Conservation (phyloP, 495 filamentous ascomycete genomes). For the Gamarada debralockiae region DNA sequence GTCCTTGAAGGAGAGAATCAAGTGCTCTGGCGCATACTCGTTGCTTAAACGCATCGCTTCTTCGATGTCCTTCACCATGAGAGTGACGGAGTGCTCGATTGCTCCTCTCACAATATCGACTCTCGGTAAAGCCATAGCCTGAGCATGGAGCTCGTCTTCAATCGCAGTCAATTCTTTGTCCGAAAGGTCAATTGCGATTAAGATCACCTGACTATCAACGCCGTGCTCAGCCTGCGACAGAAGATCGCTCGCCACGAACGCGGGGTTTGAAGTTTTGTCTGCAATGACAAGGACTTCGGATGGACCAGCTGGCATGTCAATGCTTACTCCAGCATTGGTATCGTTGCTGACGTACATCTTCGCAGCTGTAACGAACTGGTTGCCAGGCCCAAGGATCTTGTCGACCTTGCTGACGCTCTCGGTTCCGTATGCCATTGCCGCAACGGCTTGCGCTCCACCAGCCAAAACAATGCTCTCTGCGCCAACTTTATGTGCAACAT, state of each 20-base stretch:
- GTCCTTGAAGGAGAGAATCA: conserved; percentile 84
- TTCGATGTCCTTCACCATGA: conserved; percentile 71
- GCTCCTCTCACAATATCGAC: conserved; percentile 93
- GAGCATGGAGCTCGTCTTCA: conserved; percentile 83
- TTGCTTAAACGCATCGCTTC: conserved; percentile 90
- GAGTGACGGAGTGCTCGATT: conserved; percentile 84
- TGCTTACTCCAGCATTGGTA: conserved; percentile 88
- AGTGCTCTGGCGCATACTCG: conserved; percentile 92
- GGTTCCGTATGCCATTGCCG: conserved; percentile 82
- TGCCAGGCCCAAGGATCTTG: conserved; percentile 97
- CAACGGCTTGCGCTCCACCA: conserved; percentile 93
- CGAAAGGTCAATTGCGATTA: conserved; percentile 78
- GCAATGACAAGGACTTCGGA: conserved; percentile 95
- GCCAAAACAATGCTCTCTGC: conserved; percentile 93
- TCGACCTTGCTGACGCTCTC: conserved; percentile 89
- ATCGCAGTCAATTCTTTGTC: conserved; percentile 71
- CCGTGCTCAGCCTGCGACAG: conserved; percentile 96
- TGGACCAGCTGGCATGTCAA: conserved; percentile 97
- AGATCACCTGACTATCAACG: conserved; percentile 89
- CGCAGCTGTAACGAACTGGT: conserved; percentile 96
- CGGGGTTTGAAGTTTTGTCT: conserved; percentile 85
- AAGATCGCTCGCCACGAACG: conserved; percentile 92
- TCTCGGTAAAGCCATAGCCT: conserved; percentile 83
- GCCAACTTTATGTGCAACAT: conserved; percentile 95
- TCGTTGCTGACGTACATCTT: conserved; percentile 98